Evolutionary conservation across 257 asterid species (phyloP).

Genomic region (Leptodermis oblonga): DNA sequence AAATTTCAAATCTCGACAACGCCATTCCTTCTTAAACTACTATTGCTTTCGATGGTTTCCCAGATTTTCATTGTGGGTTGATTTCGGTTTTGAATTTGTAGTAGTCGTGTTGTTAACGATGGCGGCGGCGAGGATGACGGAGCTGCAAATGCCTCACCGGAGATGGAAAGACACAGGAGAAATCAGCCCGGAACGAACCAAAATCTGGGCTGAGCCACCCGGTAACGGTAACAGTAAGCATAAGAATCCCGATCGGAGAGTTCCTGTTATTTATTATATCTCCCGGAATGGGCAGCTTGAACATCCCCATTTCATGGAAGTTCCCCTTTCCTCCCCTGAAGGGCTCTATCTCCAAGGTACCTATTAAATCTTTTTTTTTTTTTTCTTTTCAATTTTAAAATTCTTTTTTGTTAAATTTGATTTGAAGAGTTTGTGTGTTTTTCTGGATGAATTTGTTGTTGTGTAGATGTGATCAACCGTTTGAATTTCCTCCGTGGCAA

Average conservation of each 20-base stretch:
- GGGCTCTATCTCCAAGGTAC: constrained; percentile 67
- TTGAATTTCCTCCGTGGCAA: constrained; percentile 74
- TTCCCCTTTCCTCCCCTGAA: constrained; percentile 55
- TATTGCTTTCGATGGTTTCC: too few relatives aligned
- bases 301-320: constrained; percentile 97
- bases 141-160: constrained; percentile 27
- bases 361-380: background rate
- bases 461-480: constrained; percentile 63
- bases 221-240: constrained; percentile 18
- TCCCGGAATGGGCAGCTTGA: constrained; percentile 78
- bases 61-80: background rate
- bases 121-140: constrained; percentile 32
- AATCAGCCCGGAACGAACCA: constrained; percentile 59
- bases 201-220: constrained; percentile 57
- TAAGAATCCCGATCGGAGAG: constrained; percentile 29
- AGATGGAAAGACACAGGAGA: constrained; percentile 37
- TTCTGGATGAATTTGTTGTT: background rate
- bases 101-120: constrained; percentile 11
- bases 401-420: too few relatives aligned
- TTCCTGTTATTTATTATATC: constrained; percentile 72
- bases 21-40: background rate
- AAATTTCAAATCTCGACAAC: background rate
- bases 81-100: background rate
- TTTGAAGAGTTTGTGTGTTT: background rate
- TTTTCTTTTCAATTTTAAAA: too few relatives aligned